Percentiles rank a stretch among this genome's conserved stretches.
Evolutionary conservation across 78 protist species (phyloP).

Genomic region (Anaeramoeba flamelloides): DNA sequence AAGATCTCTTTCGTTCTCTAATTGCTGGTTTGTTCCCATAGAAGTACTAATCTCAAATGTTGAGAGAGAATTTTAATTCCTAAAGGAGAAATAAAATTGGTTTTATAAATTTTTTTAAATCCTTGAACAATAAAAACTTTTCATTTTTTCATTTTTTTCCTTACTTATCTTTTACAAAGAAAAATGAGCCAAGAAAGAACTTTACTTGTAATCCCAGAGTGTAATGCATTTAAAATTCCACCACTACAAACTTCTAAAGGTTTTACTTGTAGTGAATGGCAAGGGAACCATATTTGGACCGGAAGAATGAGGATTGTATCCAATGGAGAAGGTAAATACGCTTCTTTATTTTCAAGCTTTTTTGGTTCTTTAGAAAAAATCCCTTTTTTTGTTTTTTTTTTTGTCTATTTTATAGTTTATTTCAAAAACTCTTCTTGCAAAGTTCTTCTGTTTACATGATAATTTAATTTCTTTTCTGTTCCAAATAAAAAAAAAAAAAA

Average conservation of each 20-base stretch:
- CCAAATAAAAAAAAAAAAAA: not conserved
- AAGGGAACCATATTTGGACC: constrained; percentile 6
- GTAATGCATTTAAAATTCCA: constrained; percentile 17
- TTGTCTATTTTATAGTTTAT: not conserved
- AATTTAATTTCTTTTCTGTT: not conserved
- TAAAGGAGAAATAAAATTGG: too few relatives aligned
- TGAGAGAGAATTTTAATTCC: too few relatives aligned
- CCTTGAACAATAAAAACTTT: too few relatives aligned
- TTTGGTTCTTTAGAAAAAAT: too few relatives aligned
- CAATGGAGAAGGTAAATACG: not conserved
- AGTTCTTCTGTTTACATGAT: not conserved
- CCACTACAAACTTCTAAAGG: constrained; percentile 16
- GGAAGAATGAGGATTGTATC: constrained; percentile 8
- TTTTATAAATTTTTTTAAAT: too few relatives aligned
- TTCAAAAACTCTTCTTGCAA: not conserved
- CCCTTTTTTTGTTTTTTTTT: too few relatives aligned
- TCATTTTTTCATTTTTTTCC: not conserved
- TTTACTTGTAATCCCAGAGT: not conserved
- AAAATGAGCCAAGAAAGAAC: not conserved
- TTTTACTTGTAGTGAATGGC: constrained; percentile 19
- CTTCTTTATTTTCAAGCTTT: too few relatives aligned
- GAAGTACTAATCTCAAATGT: not conserved
- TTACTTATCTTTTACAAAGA: not conserved
- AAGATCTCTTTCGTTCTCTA: not conserved
- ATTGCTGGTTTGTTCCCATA: not conserved